Conservation (phyloP, 169 alveolate species). For the Plasmodium coatneyi region DNA sequence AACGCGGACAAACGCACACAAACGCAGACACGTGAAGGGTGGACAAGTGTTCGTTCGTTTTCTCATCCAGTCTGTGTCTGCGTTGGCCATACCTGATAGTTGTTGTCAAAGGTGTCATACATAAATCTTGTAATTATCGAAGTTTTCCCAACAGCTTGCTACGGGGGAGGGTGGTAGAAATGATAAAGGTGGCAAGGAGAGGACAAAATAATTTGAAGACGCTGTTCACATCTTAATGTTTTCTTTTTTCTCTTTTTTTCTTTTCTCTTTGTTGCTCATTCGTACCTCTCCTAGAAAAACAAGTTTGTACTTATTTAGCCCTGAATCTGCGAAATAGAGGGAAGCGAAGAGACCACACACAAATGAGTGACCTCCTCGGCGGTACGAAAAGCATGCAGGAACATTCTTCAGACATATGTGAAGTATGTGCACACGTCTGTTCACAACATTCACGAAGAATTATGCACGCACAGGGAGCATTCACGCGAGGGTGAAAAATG, state of each 20-base stretch:
- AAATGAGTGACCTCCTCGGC: not conserved
- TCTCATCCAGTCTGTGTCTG: not conserved
- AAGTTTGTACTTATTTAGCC: conserved; percentile 91
- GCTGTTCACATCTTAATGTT: not conserved
- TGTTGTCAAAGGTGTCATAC: conserved; percentile 96
- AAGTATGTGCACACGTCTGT: not conserved
- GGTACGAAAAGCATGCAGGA: not conserved
- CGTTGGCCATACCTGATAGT: conserved; percentile 89
- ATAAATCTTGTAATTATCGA: conserved; percentile 97
- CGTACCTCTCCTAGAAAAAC: conserved; percentile 93
- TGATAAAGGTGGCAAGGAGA: not conserved
- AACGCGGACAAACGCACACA: not conserved
- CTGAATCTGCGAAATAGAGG: conserved; percentile 40
- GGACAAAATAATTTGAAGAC: not conserved
- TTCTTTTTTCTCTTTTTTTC: not conserved
- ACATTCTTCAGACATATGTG: not conserved
- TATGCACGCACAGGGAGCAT: not conserved
- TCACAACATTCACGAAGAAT: not conserved
- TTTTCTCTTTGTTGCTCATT: not conserved
- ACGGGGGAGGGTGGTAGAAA: conserved; percentile 38
- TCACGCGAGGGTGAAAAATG: not conserved
- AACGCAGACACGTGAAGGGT: not conserved
- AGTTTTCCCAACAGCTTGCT: conserved; percentile 98
- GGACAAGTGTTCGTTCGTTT: not conserved
- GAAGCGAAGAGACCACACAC: not conserved